These are phyloP conservation scores for Phytophthora colocasiae DNA, from an alignment of 352 stramenopile genomes.

Conservation along the genomic window DNA sequence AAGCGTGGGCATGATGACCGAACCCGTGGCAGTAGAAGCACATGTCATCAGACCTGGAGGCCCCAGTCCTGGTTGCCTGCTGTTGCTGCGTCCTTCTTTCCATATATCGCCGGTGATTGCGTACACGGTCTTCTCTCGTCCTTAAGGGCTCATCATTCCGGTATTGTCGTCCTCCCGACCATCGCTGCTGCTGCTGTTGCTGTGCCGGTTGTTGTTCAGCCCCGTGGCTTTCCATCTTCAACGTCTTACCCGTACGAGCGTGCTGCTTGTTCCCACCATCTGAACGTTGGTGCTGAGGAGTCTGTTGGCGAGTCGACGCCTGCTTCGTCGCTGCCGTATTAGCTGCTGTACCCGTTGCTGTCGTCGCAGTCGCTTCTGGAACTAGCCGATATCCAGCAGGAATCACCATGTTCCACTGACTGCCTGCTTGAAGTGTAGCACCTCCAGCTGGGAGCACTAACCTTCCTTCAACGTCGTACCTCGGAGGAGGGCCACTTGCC, in stretches of 20 bases:
- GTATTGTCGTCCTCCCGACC: background rate
- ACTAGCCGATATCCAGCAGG: conserved; percentile 5
- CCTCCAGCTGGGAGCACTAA: background rate
- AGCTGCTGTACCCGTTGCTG: no score
- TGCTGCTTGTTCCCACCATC: background rate
- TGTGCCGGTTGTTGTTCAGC: background rate
- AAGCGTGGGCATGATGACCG: background rate
- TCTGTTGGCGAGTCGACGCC: background rate
- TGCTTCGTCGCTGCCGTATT: background rate
- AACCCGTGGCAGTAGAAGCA: background rate
- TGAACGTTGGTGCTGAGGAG: background rate
- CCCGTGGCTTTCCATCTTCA: background rate
- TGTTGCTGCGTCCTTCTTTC: background rate
- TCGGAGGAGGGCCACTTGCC: background rate
- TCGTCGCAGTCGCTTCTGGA: background rate
- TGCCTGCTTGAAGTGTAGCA: no score
- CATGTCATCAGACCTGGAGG: background rate
- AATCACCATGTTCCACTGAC: conserved; percentile 3
- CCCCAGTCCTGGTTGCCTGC: background rate
- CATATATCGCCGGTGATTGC: background rate
- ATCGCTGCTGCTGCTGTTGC: background rate
- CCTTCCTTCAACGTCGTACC: conserved; percentile 8
- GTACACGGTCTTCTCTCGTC: background rate
- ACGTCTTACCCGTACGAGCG: background rate
- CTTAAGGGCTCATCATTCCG: background rate